Percentiles rank a stretch among this genome's conserved stretches.
Conservation (phyloP, 1,139 yeast species). For the Chernovozyma aurita region DNA sequence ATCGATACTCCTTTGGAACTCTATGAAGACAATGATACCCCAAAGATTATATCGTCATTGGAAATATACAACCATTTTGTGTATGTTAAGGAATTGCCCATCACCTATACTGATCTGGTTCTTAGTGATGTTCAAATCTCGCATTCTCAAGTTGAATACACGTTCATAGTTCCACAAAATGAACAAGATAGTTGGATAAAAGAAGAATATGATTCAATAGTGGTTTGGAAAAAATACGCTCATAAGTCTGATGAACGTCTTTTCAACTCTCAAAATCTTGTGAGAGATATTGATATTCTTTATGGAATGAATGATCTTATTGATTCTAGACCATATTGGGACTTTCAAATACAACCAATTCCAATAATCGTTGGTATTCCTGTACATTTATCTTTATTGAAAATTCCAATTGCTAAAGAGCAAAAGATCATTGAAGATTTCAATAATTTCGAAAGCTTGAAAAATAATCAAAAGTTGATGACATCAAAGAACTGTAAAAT, state of each 20-base stretch:
- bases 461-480: constrained; percentile 5
- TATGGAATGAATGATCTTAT: constrained; percentile 17
- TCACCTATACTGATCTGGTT: constrained; percentile 3
- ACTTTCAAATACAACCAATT: constrained; percentile 12
- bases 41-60: constrained; percentile 1
- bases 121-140: constrained; percentile 6
- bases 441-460: constrained; percentile 4
- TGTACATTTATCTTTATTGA: constrained; percentile 14
- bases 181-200: constrained; percentile 7
- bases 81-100: constrained; percentile 1
- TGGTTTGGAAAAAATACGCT: constrained; percentile 7
- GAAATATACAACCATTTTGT: constrained; percentile 6
- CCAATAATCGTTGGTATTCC: constrained; percentile 10
- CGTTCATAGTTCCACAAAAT: constrained; percentile 3
- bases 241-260: neutral
- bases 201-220: constrained; percentile 3
- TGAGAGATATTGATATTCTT: constrained; percentile 18
- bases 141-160: neutral
- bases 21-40: constrained; percentile 2
- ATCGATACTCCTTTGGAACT: constrained; percentile 5
- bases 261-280: constrained; percentile 1
- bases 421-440: constrained; percentile 1
- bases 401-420: constrained; percentile 4
- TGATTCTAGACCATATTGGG: constrained; percentile 17
- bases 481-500: constrained; percentile 13